Evolutionary conservation across 805 yeast species (phyloP).

Genomic region (Metschnikowia noctiluminum): DNA sequence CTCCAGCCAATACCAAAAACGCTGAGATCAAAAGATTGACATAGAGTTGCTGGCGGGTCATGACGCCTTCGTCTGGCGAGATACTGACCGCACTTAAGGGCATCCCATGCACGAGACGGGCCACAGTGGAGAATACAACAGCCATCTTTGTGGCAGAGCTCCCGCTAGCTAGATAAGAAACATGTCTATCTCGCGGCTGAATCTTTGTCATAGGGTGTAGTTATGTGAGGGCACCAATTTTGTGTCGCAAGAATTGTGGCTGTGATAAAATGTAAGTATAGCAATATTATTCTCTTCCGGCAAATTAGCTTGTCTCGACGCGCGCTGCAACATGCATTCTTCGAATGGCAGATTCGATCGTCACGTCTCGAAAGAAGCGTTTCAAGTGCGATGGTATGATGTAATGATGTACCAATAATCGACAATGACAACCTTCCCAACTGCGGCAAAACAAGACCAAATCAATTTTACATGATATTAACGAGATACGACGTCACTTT

Average conservation of each 20-base stretch:
- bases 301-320: neutral
- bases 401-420: neutral
- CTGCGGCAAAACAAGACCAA: no score
- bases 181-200: constrained; percentile 31
- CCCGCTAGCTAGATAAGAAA: constrained; percentile 22
- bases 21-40: constrained; percentile 53
- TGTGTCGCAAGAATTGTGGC: neutral
- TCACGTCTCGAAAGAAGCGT: neutral
- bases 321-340: neutral
- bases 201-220: constrained; percentile 14
- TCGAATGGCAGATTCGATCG: neutral
- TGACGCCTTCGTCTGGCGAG: constrained; percentile 14
- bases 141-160: constrained; percentile 28
- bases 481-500: no score
- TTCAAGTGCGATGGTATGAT: neutral
- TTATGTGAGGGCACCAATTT: neutral
- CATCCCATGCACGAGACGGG: constrained; percentile 33
- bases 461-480: no score
- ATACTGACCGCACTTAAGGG: constrained; percentile 24
- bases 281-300: neutral
- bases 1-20: constrained; percentile 69
- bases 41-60: constrained; percentile 42
- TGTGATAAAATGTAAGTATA: neutral
- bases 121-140: constrained; percentile 30
- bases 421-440: no score